Percentiles rank a stretch among this genome's conserved stretches.
phyloP scores from a whole-genome alignment of 306 rosid genomes.

The Prosopis cineraria region DNA sequence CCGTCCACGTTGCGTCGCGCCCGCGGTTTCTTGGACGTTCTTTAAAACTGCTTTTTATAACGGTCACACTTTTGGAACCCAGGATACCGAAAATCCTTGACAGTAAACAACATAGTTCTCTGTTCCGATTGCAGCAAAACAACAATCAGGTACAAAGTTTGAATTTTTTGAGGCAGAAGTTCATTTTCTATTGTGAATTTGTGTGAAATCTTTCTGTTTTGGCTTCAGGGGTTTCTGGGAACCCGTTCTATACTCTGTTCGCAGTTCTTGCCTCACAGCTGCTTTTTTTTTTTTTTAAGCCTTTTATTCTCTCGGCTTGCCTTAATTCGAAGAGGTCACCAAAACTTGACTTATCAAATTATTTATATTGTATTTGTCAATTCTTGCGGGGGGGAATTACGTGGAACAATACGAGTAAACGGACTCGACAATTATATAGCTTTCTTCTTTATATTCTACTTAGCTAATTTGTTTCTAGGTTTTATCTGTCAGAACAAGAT shows the following conservation, averaged over 20 bases:
- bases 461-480: conserved; percentile 24
- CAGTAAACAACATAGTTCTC: neutral
- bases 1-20: neutral
- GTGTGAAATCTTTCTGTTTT: neutral
- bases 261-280: too few species aligned
- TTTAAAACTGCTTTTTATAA: neutral
- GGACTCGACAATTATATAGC: neutral
- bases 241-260: neutral
- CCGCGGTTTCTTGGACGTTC: neutral
- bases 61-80: neutral
- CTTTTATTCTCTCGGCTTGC: neutral
- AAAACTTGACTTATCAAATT: conserved; percentile 3
- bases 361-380: neutral
- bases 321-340: neutral
- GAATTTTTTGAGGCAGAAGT: neutral
- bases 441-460: conserved; percentile 7
- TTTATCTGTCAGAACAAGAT: conserved; percentile 9
- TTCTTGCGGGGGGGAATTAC: neutral
- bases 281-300: too few species aligned
- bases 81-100: neutral
- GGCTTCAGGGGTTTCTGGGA: neutral
- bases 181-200: neutral
- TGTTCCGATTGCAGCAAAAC: neutral
- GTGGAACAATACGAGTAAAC: conserved; percentile 8
- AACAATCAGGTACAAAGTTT: neutral